phyloP scores from a whole-genome alignment of 169 alveolate species.

The Besnoitia besnoiti region DNA sequence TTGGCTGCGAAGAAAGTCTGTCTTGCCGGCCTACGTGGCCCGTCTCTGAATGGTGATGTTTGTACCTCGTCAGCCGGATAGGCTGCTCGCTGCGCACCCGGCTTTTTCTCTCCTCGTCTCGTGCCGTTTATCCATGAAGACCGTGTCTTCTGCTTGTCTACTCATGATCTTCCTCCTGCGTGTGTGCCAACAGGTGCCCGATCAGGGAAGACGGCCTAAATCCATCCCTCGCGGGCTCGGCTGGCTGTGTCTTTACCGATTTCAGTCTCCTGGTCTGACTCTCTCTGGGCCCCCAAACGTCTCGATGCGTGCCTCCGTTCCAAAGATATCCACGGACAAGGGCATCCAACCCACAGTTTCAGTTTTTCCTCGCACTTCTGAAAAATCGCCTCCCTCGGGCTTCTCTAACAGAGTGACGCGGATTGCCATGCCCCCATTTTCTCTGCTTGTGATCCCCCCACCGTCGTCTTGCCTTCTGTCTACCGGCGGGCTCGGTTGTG shows the following conservation, averaged over 20 bases:
- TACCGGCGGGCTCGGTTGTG: neutral
- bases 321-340: no score
- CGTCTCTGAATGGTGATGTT: neutral
- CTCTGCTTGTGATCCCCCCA: neutral
- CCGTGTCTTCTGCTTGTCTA: neutral
- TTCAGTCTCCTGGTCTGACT: neutral
- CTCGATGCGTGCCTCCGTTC: no score
- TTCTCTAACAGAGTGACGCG: neutral
- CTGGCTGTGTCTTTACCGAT: neutral
- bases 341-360: no score
- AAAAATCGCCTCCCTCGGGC: no score
- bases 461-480: neutral
- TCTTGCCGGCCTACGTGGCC: neutral
- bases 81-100: no score
- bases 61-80: no score
- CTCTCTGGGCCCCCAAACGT: neutral
- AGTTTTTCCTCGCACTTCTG: no score
- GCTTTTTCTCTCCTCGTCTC: no score
- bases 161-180: no score
- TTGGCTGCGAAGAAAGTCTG: no score
- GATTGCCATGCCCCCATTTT: neutral
- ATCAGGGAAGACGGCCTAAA: neutral
- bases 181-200: neutral
- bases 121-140: no score
- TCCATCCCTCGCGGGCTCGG: neutral